A percentile compares a stretch with the other conserved stretches of the same genome.
Conservation (phyloP, 2,329 filamentous ascomycete species). For the Pestalotiopsis sp. region DNA sequence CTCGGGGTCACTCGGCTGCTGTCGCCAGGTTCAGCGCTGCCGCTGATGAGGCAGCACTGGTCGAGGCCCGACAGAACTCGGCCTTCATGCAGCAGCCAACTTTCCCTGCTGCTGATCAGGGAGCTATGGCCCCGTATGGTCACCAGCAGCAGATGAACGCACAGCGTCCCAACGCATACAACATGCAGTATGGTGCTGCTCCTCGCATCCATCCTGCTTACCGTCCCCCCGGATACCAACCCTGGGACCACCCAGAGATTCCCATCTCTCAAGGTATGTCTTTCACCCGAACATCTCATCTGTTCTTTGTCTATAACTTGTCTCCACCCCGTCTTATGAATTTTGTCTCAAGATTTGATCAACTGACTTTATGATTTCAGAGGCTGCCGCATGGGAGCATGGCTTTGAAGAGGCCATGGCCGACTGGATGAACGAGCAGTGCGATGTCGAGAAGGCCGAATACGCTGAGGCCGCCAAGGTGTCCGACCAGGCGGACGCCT, state of each 20-base stretch:
- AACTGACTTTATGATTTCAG: not conserved
- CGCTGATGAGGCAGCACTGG: not conserved
- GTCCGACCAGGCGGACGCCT: not conserved
- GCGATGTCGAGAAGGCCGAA: not conserved
- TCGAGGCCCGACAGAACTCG: not conserved
- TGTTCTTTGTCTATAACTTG: too few species aligned
- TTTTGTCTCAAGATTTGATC: too few species aligned
- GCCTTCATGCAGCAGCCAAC: not conserved
- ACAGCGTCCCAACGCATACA: not conserved
- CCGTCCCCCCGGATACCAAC: too few species aligned
- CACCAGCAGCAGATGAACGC: not conserved
- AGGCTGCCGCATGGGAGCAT: not conserved
- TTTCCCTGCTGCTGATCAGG: not conserved
- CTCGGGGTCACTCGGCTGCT: not conserved
- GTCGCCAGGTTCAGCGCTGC: not conserved
- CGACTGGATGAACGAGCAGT: conserved; percentile 2
- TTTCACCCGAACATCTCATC: too few species aligned
- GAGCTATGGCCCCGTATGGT: not conserved
- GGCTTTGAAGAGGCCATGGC: conserved; percentile 3
- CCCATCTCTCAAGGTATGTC: too few species aligned
- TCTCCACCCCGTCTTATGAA: too few species aligned
- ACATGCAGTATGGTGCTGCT: not conserved
- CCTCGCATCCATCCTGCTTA: too few species aligned
- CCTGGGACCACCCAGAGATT: too few species aligned
- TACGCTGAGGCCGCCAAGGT: not conserved